A percentile compares a stretch with the other conserved stretches of the same genome.
These are phyloP conservation scores for Juncus inflexus DNA, from an alignment of 176 grass and related monocot species.

Conservation along the genomic window DNA sequence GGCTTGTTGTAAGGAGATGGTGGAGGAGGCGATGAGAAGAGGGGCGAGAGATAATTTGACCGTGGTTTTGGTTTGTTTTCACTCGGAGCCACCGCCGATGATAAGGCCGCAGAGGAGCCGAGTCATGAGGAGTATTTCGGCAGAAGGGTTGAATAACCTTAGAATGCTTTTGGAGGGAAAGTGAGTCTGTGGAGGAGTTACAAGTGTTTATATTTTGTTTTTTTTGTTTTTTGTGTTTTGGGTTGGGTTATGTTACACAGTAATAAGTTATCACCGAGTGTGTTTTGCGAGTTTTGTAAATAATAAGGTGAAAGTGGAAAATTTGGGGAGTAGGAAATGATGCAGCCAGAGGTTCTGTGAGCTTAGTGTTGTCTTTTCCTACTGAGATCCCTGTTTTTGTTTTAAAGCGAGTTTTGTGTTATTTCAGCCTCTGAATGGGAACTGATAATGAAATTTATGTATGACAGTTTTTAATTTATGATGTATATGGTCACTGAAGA, in stretches of 20 bases:
- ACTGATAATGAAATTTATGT: too few relatives aligned
- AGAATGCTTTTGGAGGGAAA: conserved; percentile 58
- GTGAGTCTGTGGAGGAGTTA: conserved; percentile 22
- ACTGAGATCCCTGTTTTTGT: background rate
- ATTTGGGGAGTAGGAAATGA: conserved; percentile 23
- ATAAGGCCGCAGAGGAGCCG: conserved; percentile 20
- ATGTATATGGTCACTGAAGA: too few relatives aligned
- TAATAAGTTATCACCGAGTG: conserved; percentile 33
- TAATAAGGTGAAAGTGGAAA: conserved; percentile 36
- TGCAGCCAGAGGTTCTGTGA: conserved; percentile 49
- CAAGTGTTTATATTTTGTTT: conserved; percentile 31
- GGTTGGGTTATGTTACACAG: conserved; percentile 31
- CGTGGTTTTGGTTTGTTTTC: conserved; percentile 68
- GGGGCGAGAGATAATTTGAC: conserved; percentile 70
- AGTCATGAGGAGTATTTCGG: conserved; percentile 53
- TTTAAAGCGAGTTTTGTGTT: too few relatives aligned
- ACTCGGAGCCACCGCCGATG: conserved; percentile 45
- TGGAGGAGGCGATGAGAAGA: conserved; percentile 56
- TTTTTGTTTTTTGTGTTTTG: conserved; percentile 14
- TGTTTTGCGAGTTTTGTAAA: conserved; percentile 47
- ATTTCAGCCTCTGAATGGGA: too few relatives aligned
- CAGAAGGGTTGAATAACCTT: conserved; percentile 59
- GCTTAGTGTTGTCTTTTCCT: conserved; percentile 46
- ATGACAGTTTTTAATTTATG: too few relatives aligned
- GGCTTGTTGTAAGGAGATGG: conserved; percentile 66